Evolutionary conservation across 164 flowering plant genomes (phyloP), one percentile per base, ranked within the genome.

Genomic region (Dillenia suffruticosa): DNA sequence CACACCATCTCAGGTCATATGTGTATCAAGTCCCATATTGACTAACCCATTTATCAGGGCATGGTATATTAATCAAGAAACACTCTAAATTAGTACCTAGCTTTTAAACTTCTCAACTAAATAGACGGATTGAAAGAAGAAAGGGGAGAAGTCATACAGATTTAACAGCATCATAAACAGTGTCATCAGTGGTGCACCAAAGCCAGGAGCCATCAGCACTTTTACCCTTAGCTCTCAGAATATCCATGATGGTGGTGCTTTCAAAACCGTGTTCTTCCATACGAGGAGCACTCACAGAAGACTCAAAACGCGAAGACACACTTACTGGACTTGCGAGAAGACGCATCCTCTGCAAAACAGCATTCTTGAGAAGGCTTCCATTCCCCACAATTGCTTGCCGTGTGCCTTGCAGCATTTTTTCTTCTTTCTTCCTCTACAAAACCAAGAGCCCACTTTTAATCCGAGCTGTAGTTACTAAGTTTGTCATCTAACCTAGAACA

Each of bases 161-260:
- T 57, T 93, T 76, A 54, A 92, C 98, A 59, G 98, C 98, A 74
- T 92, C 96, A 77, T 90, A 92, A 44, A 92, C 98, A 59, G 82
- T 59, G 72, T 92, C 98, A 58, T 90, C 90, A 2, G 84, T 87
- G 5, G 96, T 84, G 80, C 98, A 92, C 98, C 98, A 92, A 63
- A 92, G 98, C 98, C 98, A 92, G n/a, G 98, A 92, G 14, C 98
- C 98, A 79, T 92, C 98, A 8, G 93, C 96, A 70, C 79, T 64
- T 80, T 90, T 87, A 50, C 98, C 98, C 70, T 92, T 92, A 14
- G 65, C 77, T 63, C 79, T 87, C 79, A 92, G 61, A 61, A 92
- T 64, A 65, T 92, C 98, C 0, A 81, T 61, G 57, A 92, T 90
- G 1, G 81, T 87, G 59, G 97, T 90, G 76, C 96, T 90, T 61